Evolutionary conservation across 495 filamentous ascomycete genomes (phyloP), one percentile per base, ranked within the genome.

Genomic region (Glonium stellatum): DNA sequence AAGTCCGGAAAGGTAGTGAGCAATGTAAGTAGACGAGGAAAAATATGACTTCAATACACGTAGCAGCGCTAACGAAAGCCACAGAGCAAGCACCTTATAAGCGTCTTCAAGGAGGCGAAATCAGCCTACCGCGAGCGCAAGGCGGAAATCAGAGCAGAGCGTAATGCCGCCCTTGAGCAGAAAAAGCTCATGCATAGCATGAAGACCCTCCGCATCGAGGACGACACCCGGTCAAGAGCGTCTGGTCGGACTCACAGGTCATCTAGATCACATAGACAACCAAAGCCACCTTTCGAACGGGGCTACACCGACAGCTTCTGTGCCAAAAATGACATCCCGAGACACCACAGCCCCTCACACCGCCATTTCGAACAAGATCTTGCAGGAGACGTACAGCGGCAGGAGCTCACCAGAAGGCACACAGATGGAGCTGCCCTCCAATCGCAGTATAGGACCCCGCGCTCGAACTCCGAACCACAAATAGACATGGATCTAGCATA

Each of bases 401-500:
- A 41, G 51, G 72, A 74, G 60, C 69, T 73, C 9, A 50, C 56
- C 0, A 55, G 73, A 25, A 54, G 73, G 22, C 60, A 74, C 54
- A 72, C 69, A 31, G 72, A 71, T 19, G 61, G 60, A 42, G 67
- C 68, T 23, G 35, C 67, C 5, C 44, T 25, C 18, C 25, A 15
- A 12, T 44, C 55, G 48, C 35, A 57, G 31, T 54, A 41, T 37
- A 54, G 55, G 27, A 22, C 50, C 22, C 19, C 52, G 67, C 59
- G 70, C 75, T 44, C 72, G 54, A 76, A 48, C 62, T 78, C 79
- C n/a, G 75, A 78, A 44, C 80, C 84, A 48, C 73, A 83, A 35
- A 84, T 95, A 59, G 91, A 96, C 63, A 89, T 93, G 87, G 79
- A 93, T 64, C 77, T 96, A 21, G 91, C 91, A 18, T 96, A 96